Percentiles rank a stretch among this genome's conserved stretches.
Conservation (phyloP, 202 grass and related monocot species). For the Zoysia matrella region DNA sequence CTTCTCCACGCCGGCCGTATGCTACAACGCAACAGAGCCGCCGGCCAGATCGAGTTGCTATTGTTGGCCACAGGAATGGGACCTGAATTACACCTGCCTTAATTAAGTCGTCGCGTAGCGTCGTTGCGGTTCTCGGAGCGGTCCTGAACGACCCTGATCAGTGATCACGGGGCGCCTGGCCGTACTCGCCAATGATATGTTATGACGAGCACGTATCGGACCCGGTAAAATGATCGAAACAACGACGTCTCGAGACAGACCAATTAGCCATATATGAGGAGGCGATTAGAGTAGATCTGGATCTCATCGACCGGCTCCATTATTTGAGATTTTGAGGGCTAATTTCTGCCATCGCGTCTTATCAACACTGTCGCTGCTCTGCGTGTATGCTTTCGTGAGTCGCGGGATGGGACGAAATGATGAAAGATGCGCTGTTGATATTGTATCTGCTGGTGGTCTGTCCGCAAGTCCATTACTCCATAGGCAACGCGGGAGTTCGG, state of each 20-base stretch:
- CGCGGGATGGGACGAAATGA: neutral
- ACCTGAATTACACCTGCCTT: neutral
- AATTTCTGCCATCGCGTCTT: neutral
- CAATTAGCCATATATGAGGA: neutral
- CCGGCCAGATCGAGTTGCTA: too few species aligned
- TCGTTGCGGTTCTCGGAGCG: neutral
- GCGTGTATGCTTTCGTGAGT: neutral
- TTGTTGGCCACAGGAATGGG: neutral
- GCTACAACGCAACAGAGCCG: neutral
- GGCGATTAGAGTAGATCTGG: constrained; percentile 6
- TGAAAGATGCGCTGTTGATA: neutral
- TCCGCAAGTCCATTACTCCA: neutral
- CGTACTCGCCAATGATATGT: neutral
- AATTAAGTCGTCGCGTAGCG: neutral
- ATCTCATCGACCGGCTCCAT: constrained; percentile 11
- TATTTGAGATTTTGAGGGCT: neutral
- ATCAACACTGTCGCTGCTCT: neutral
- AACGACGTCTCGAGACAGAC: neutral
- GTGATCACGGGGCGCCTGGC: constrained; percentile 25
- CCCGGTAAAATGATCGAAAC: neutral
- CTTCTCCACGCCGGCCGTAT: neutral
- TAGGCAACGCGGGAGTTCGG: too few species aligned
- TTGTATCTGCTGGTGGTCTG: neutral
- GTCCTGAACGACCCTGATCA: neutral
- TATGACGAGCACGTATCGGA: neutral